Base-by-base conservation (phyloP, 1,284 basidiomycete species). In the Ganoderma meredithae region DNA sequence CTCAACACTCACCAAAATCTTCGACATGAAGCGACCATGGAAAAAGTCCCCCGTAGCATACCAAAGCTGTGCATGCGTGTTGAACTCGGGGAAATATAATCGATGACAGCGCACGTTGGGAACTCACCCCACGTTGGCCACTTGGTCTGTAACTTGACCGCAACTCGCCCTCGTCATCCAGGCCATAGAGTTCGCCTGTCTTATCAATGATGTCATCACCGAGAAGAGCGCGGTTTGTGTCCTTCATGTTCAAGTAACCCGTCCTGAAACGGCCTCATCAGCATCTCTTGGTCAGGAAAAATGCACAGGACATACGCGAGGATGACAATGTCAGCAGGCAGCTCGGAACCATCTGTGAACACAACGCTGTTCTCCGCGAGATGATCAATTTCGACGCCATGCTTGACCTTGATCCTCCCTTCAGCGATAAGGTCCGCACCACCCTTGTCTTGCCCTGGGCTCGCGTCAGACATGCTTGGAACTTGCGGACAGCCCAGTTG, bases 391-490 rank as follows among this genome's bases (percentile, higher is more conserved):
- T 84, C 80, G 49, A 83, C 83, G 55, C 90, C 90, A 68, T 84
- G 88, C 76, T 92, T 91, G 59, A 94, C 79, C 74, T 92, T 91
- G 78, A 94, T 92, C 69, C 88, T 86, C 15, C 88, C 87, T 47
- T 90, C 87, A 9, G 85, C 83, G 70, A 94, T 88, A 49, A 88
- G 77, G 15, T 82, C 75, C 3, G 81, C 80, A 41, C 77, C 79
- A 22, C 84, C 84, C 27, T 83, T 81, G 69, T 85, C 83, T 39
- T 75, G 69, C 75, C 74, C 76, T 77, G 56, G n/a, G 13, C 36
- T 9, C 1, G 22, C 22, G 49, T 41, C 15, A 59, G 25, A 13
- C 36, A 13, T 40, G 17, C 55, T 31, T 13, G 15, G 13, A n/a
- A 63, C 27, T 13, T 52, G 31, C 2, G 43, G 44, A 36, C 13